Percentiles rank a stretch among this genome's conserved stretches.
These are phyloP conservation scores for Beauveria sp. DNA, from an alignment of 2,329 filamentous ascomycete species.

Conservation along the genomic window DNA sequence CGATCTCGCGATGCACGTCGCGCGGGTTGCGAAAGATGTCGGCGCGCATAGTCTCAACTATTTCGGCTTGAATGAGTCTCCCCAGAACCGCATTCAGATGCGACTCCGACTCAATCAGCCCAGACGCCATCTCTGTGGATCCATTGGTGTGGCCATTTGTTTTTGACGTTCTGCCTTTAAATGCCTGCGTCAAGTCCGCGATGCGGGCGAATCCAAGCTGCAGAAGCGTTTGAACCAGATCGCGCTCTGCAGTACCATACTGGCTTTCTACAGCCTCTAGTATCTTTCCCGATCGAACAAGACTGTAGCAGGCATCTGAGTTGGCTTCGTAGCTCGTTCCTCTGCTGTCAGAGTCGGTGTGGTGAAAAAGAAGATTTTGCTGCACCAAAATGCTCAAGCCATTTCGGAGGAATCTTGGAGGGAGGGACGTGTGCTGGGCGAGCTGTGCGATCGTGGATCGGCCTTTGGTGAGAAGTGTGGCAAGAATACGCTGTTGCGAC, in stretches of 20 bases:
- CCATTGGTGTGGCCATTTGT: constrained; percentile 28
- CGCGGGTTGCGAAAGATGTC: constrained; percentile 52
- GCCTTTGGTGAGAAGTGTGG: constrained; percentile 68
- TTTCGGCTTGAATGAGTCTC: constrained; percentile 54
- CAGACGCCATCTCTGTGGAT: constrained; percentile 23
- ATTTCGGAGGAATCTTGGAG: constrained; percentile 67
- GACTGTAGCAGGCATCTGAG: constrained; percentile 67
- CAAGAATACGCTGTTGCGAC: constrained; percentile 67
- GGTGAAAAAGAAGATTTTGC: constrained; percentile 75
- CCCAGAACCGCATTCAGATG: constrained; percentile 44
- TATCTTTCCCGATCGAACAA: constrained; percentile 76
- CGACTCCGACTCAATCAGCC: constrained; percentile 35
- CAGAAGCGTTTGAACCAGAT: constrained; percentile 67
- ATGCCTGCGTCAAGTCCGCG: constrained; percentile 60
- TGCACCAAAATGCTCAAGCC: constrained; percentile 80
- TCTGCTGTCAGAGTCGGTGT: constrained; percentile 53
- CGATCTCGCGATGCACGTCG: constrained; percentile 54
- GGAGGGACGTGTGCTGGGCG: constrained; percentile 63
- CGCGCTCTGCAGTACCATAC: constrained; percentile 66
- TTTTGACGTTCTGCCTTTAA: constrained; percentile 32
- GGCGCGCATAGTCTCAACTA: constrained; percentile 56
- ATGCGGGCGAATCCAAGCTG: constrained; percentile 70
- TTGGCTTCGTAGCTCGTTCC: constrained; percentile 79
- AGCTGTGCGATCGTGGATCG: constrained; percentile 66
- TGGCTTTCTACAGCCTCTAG: constrained; percentile 65